Evolutionary conservation across 257 asterid genomes (phyloP).

Genomic region (Nicotiana paniculata): DNA sequence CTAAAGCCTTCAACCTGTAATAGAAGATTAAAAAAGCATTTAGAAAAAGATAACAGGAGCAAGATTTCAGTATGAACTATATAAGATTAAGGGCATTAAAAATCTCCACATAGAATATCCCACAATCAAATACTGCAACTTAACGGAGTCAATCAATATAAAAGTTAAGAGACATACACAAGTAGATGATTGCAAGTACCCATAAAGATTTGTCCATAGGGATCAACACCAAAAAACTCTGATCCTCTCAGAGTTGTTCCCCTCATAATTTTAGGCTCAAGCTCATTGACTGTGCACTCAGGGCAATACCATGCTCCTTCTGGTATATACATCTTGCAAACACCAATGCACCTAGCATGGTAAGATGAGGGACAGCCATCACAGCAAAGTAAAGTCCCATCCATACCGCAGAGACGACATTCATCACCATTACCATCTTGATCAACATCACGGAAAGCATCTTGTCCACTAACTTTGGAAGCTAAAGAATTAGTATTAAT

Average conservation of each 20-base stretch:
- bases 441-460: conserved; percentile 29
- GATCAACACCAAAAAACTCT: conserved; percentile 54
- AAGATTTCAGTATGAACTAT: conserved; percentile 10
- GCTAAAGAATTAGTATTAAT: conserved; percentile 20
- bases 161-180: conserved; percentile 49
- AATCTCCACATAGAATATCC: neutral
- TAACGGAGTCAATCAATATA: conserved; percentile 11
- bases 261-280: conserved; percentile 40
- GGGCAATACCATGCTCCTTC: conserved; percentile 85
- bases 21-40: conserved; percentile 13
- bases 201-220: conserved; percentile 50
- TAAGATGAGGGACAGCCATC: conserved; percentile 84
- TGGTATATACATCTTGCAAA: conserved; percentile 58
- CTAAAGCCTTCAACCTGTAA: conserved; percentile 51
- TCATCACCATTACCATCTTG: conserved; percentile 81
- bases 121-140: neutral
- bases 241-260: conserved; percentile 60
- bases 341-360: conserved; percentile 81
- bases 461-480: conserved; percentile 27
- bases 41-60: conserved; percentile 7
- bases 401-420: conserved; percentile 90
- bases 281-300: conserved; percentile 55
- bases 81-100: conserved; percentile 5
- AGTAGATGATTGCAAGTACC: conserved; percentile 77
- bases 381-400: conserved; percentile 74